A percentile compares a stretch with the other conserved stretches of the same genome.
phyloP scores from a whole-genome alignment of 164 flowering plant species.

The Vitis vinifera region DNA sequence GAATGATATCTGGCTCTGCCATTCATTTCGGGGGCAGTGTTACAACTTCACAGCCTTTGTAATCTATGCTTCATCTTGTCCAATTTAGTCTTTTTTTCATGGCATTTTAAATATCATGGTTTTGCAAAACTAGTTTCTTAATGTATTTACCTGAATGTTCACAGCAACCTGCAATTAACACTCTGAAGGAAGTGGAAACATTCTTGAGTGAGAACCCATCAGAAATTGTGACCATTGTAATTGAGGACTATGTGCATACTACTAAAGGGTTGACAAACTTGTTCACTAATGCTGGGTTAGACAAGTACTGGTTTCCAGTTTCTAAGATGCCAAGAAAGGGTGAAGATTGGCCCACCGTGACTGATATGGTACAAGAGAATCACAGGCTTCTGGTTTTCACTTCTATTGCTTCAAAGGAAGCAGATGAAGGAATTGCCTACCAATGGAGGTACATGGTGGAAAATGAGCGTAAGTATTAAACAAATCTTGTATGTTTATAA shows the following conservation, averaged over 20 bases:
- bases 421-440: slow-evolving; percentile 87
- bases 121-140: slow-evolving; percentile 1
- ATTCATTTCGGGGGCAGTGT: slow-evolving; percentile 86
- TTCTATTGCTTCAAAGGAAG: slow-evolving; percentile 86
- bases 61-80: slow-evolving; percentile 23
- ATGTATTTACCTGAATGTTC: slow-evolving; percentile 11
- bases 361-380: slow-evolving; percentile 75
- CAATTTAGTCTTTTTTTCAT: neutral
- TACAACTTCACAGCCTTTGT: slow-evolving; percentile 98
- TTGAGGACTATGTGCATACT: slow-evolving; percentile 95
- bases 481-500: neutral
- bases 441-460: slow-evolving; percentile 96
- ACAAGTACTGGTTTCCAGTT: slow-evolving; percentile 89
- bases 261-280: slow-evolving; percentile 85
- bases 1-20: slow-evolving; percentile 97
- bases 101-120: neutral
- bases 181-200: slow-evolving; percentile 91
- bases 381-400: slow-evolving; percentile 89
- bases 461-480: slow-evolving; percentile 70
- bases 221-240: slow-evolving; percentile 90
- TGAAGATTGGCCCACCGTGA: slow-evolving; percentile 93
- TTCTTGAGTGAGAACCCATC: slow-evolving; percentile 71
- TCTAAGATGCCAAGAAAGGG: slow-evolving; percentile 88
- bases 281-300: slow-evolving; percentile 75
- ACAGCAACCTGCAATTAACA: slow-evolving; percentile 91